phyloP scores from a whole-genome alignment of 768 basidiomycete species.

The Dentipellis sp. region DNA sequence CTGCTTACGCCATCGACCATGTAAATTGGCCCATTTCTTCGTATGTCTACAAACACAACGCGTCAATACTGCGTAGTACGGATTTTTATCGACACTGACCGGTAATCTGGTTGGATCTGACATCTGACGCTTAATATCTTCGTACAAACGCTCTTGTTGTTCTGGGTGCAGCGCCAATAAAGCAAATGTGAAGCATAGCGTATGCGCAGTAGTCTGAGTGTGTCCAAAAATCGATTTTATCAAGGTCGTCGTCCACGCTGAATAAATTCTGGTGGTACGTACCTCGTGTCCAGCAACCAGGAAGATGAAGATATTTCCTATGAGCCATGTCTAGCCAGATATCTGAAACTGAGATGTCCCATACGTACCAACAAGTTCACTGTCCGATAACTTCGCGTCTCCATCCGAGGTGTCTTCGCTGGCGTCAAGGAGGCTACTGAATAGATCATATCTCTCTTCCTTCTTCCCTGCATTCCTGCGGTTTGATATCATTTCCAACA shows the following conservation, averaged over 20 bases:
- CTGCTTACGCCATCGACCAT: constrained; percentile 11
- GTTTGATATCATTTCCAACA: constrained; percentile 19
- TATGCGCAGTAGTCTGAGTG: constrained; percentile 27
- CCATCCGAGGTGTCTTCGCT: constrained; percentile 9
- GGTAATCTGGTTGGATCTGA: constrained; percentile 18
- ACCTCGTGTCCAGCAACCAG: constrained; percentile 28
- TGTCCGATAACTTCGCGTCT: constrained; percentile 10
- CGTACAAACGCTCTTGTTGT: constrained; percentile 30
- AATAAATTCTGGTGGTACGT: not conserved
- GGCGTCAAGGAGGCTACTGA: constrained; percentile 18
- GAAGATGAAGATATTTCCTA: constrained; percentile 23
- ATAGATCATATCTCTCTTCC: constrained; percentile 17
- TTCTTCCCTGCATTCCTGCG: constrained; percentile 8
- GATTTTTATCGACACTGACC: not conserved
- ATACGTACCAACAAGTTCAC: constrained; percentile 14
- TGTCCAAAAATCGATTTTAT: not conserved
- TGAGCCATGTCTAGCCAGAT: not conserved
- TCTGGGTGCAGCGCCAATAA: constrained; percentile 33
- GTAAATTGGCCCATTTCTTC: constrained; percentile 15
- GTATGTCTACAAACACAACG: constrained; percentile 9
- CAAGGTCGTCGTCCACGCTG: not conserved
- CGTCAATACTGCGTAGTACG: not conserved
- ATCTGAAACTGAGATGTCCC: not conserved
- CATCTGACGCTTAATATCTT: constrained; percentile 25
- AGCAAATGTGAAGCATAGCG: constrained; percentile 29